These are phyloP conservation scores for Cytospora piceae DNA, from an alignment of 2,329 filamentous ascomycete species.

Conservation along the genomic window DNA sequence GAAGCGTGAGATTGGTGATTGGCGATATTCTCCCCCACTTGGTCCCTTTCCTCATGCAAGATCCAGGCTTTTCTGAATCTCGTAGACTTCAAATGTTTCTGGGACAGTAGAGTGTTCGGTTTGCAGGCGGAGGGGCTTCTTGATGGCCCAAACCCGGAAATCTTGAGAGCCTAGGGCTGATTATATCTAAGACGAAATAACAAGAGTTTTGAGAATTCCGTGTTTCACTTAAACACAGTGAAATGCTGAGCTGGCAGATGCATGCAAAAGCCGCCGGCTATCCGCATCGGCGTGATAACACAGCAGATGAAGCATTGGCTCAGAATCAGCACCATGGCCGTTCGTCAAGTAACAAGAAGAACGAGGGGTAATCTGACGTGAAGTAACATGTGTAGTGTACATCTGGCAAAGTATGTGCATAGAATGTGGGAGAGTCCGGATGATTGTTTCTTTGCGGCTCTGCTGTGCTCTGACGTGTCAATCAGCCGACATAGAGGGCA, in stretches of 20 bases:
- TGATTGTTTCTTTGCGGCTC: constrained; percentile 28
- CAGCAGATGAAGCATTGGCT: neutral
- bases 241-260: neutral
- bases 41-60: neutral
- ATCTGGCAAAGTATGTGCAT: constrained; percentile 10
- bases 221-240: neutral
- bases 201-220: neutral
- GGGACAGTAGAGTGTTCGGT: neutral
- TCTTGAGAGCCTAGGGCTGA: neutral
- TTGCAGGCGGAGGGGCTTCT: neutral
- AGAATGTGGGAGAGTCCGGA: constrained; percentile 10
- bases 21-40: neutral
- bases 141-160: neutral
- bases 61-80: neutral
- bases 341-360: constrained; percentile 12
- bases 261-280: constrained; percentile 10
- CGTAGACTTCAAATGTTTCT: neutral
- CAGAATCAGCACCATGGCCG: constrained; percentile 13
- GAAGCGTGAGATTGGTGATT: neutral
- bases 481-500: constrained; percentile 27
- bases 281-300: constrained; percentile 19
- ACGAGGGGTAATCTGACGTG: constrained; percentile 24
- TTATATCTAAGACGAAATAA: neutral
- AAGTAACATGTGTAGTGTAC: constrained; percentile 12
- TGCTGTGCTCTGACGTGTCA: constrained; percentile 30